phyloP scores from a whole-genome alignment of 306 rosid species.

The Gleditsia sinensis region DNA sequence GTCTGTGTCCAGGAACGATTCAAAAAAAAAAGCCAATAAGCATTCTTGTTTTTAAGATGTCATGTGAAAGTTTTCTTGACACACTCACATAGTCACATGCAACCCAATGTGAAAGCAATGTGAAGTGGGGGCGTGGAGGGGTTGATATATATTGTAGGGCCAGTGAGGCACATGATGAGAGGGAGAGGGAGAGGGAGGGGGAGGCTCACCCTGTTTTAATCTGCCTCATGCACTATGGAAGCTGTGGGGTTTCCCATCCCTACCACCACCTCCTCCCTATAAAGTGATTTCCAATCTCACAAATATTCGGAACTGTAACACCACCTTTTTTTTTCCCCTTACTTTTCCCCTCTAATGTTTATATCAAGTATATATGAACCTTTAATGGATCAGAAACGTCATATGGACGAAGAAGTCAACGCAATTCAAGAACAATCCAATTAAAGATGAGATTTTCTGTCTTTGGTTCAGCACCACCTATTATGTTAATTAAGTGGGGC shows the following conservation, averaged over 20 bases:
- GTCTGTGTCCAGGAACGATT: constrained; percentile 33
- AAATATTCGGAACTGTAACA: constrained; percentile 16
- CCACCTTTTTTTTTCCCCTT: not conserved
- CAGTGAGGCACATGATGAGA: constrained; percentile 51
- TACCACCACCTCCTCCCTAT: not conserved
- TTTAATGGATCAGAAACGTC: too few species aligned
- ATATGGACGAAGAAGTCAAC: too few species aligned
- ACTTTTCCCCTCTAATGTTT: not conserved
- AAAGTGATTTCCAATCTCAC: constrained; percentile 19
- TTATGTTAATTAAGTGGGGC: not conserved
- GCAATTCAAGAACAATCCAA: too few species aligned
- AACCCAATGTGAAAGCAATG: constrained; percentile 32
- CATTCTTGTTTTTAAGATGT: constrained; percentile 27
- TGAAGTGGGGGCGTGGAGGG: constrained; percentile 19
- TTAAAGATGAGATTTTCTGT: too few species aligned
- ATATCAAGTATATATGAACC: not conserved
- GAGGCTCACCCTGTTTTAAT: constrained; percentile 12
- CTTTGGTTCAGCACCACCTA: too few species aligned
- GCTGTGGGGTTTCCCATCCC: constrained; percentile 30
- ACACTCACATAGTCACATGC: constrained; percentile 58
- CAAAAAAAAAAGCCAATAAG: constrained; percentile 24
- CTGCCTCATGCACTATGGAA: constrained; percentile 25
- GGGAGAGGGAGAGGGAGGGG: not conserved
- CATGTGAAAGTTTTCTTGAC: constrained; percentile 40
- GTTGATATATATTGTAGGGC: constrained; percentile 58